Percentiles rank a stretch among this genome's conserved stretches.
Conservation (phyloP, 345 rosid genomes). For the Salix brachista region DNA sequence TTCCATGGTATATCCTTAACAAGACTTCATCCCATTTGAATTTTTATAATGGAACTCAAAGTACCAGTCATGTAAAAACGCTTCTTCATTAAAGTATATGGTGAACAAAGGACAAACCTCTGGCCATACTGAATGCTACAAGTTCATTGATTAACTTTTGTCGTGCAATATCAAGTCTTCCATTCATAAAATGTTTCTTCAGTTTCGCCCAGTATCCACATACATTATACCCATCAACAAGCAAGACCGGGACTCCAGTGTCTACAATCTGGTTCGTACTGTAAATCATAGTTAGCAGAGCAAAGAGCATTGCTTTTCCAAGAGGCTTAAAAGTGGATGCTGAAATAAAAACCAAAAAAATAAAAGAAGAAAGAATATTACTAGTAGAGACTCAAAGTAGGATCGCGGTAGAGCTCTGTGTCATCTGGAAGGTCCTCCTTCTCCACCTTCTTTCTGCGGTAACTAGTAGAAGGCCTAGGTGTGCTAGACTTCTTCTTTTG, state of each 20-base stretch:
- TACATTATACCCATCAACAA: slow-evolving; percentile 94
- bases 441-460: slow-evolving; percentile 67
- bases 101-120: slow-evolving; percentile 45
- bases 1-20: too few species aligned
- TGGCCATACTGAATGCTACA: slow-evolving; percentile 56
- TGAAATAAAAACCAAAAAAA: neutral
- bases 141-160: slow-evolving; percentile 81
- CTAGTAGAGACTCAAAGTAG: slow-evolving; percentile 71
- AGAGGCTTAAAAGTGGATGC: slow-evolving; percentile 7
- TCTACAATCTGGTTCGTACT: slow-evolving; percentile 72
- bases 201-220: slow-evolving; percentile 92
- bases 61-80: neutral
- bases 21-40: too few species aligned
- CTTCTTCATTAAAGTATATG: neutral
- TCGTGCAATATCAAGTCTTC: slow-evolving; percentile 82
- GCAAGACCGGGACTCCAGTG: slow-evolving; percentile 79
- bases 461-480: slow-evolving; percentile 83
- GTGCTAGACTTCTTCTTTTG: slow-evolving; percentile 51
- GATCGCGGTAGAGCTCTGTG: slow-evolving; percentile 61
- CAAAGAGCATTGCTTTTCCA: slow-evolving; percentile 4
- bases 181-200: slow-evolving; percentile 80
- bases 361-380: slow-evolving; percentile 35
- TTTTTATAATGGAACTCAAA: too few species aligned
- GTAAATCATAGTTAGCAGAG: slow-evolving; percentile 38
- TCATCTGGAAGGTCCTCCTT: slow-evolving; percentile 72